phyloP scores from a whole-genome alignment of 345 rosid genomes.

The Conringia planisiliqua region DNA sequence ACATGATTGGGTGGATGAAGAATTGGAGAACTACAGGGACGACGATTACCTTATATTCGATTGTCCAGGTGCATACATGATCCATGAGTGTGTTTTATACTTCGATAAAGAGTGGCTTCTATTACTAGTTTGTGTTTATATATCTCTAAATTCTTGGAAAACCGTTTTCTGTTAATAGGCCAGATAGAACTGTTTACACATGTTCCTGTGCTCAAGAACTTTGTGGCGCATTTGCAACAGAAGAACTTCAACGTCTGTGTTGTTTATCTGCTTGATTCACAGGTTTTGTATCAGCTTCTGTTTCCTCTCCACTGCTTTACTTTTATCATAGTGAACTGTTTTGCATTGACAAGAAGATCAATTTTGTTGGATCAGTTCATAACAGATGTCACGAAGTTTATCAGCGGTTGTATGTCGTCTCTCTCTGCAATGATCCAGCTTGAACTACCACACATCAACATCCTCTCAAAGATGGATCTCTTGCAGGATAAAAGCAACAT shows the following conservation, averaged over 20 bases:
- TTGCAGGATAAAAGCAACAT: constrained; percentile 66
- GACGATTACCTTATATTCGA: constrained; percentile 89
- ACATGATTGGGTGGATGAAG: constrained; percentile 86
- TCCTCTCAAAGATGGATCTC: constrained; percentile 92
- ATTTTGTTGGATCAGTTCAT: constrained; percentile 56
- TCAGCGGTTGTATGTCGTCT: constrained; percentile 96
- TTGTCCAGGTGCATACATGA: constrained; percentile 71
- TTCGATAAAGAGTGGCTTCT: not conserved
- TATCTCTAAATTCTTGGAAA: not conserved
- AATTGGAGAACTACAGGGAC: constrained; percentile 79
- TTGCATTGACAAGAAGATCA: not conserved
- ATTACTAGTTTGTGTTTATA: not conserved
- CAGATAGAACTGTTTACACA: constrained; percentile 91
- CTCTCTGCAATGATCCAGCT: constrained; percentile 96
- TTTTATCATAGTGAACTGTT: not conserved
- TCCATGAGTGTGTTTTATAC: not conserved
- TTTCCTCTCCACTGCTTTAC: not conserved
- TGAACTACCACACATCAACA: constrained; percentile 84
- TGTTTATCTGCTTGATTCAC: constrained; percentile 88
- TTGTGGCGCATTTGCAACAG: constrained; percentile 81
- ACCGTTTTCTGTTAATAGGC: constrained; percentile 39
- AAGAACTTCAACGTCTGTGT: constrained; percentile 82
- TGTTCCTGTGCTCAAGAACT: constrained; percentile 83
- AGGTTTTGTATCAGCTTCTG: constrained; percentile 48
- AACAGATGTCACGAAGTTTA: constrained; percentile 85